These are phyloP conservation scores for Neonectria sp. DNA, from an alignment of 2,329 filamentous ascomycete genomes.

Conservation along the genomic window DNA sequence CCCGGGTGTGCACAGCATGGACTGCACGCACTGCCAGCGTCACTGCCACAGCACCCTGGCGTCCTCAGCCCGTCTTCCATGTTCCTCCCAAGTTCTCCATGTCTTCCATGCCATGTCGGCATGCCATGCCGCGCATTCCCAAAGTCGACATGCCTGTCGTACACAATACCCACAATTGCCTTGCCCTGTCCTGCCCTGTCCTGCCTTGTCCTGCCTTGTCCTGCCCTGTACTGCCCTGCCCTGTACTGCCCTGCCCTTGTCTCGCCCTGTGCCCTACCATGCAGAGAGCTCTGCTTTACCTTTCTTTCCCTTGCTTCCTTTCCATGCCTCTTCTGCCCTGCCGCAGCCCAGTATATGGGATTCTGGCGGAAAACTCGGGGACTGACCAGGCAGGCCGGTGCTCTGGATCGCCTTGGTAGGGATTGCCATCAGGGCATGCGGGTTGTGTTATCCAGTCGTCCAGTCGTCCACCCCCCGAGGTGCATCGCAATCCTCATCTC, in stretches of 20 bases:
- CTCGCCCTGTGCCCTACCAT: not conserved
- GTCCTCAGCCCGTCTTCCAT: not conserved
- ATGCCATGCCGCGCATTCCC: conserved; percentile 14
- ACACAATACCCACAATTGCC: not conserved
- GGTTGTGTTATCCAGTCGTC: not conserved
- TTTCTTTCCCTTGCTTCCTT: not conserved
- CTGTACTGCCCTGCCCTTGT: not conserved
- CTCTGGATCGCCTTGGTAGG: conserved; percentile 30
- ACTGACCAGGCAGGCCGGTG: conserved; percentile 16
- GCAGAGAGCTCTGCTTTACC: not conserved
- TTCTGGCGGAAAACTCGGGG: conserved; percentile 13
- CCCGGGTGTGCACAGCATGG: conserved; percentile 2
- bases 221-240: not conserved
- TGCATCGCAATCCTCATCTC: conserved; percentile 26
- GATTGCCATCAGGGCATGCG: conserved; percentile 23
- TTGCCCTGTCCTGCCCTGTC: not conserved
- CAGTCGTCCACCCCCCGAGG: conserved; percentile 4
- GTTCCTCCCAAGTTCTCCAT: conserved; percentile 21
- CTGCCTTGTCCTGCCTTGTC: not conserved
- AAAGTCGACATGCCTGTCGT: conserved; percentile 15
- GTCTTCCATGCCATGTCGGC: conserved; percentile 17
- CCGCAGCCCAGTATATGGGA: conserved; percentile 1
- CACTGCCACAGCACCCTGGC: conserved; percentile 3
- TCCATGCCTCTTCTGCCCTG: not conserved
- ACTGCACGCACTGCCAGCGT: not conserved